These are phyloP conservation scores for Cladosporium sp. DNA, from an alignment of 2,329 filamentous ascomycete species.

Conservation along the genomic window DNA sequence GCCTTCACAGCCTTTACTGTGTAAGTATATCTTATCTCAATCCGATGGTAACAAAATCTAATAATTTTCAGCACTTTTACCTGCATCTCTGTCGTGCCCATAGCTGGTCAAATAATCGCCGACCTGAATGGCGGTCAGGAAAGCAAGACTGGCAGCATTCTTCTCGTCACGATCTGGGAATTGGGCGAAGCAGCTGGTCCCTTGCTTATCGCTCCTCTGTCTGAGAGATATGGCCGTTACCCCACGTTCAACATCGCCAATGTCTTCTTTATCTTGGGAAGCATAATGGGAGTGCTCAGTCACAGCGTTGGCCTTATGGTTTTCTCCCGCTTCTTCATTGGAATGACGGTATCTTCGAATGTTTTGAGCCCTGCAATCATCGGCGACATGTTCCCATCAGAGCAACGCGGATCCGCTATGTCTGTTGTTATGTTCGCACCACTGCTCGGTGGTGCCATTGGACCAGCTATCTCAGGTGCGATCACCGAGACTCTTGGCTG, in stretches of 20 bases:
- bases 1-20: constrained; percentile 55
- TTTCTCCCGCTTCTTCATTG: constrained; percentile 41
- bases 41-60: background rate
- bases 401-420: constrained; percentile 57
- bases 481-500: constrained; percentile 55
- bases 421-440: constrained; percentile 55
- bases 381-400: constrained; percentile 58
- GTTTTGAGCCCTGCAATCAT: constrained; percentile 61
- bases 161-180: constrained; percentile 48
- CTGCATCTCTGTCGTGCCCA: constrained; percentile 29
- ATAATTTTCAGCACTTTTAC: constrained; percentile 25
- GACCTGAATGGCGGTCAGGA: constrained; percentile 21
- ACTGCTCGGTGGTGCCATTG: constrained; percentile 54
- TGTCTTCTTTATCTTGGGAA: constrained; percentile 40
- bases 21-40: constrained; percentile 31
- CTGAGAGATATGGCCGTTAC: constrained; percentile 40
- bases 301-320: constrained; percentile 39
- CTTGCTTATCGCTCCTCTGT: constrained; percentile 43
- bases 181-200: constrained; percentile 46
- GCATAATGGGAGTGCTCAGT: constrained; percentile 36
- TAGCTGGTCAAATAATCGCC: constrained; percentile 24
- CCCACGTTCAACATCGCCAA: constrained; percentile 38
- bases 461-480: constrained; percentile 52
- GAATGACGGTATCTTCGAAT: constrained; percentile 43
- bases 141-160: constrained; percentile 25